Conservation (phyloP, 176 grass and related monocot species). For the Raddia distichophylla region DNA sequence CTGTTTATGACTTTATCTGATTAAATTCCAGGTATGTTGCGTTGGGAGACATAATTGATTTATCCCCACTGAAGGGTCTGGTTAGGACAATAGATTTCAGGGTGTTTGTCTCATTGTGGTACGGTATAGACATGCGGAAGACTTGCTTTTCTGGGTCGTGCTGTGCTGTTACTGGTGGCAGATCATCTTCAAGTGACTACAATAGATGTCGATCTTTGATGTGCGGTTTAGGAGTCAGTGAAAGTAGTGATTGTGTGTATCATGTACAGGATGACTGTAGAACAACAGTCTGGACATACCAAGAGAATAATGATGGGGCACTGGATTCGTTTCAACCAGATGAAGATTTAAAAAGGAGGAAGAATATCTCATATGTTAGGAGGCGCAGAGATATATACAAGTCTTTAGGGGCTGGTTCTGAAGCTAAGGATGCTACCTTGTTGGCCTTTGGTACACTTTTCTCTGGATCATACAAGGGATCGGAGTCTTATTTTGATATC, state of each 20-base stretch:
- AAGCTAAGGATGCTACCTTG: conserved; percentile 63
- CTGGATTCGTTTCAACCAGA: conserved; percentile 93
- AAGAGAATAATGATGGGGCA: conserved; percentile 51
- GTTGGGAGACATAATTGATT: conserved; percentile 84
- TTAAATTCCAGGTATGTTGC: conserved; percentile 77
- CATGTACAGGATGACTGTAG: conserved; percentile 81
- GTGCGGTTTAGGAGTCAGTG: conserved; percentile 60
- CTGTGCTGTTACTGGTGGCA: conserved; percentile 64
- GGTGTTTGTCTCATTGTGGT: conserved; percentile 79
- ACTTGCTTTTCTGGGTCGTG: conserved; percentile 67
- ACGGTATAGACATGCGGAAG: conserved; percentile 66
- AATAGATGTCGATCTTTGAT: conserved; percentile 68
- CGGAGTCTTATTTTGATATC: conserved; percentile 87
- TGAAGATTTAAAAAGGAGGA: conserved; percentile 74
- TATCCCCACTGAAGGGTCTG: conserved; percentile 55
- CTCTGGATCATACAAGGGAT: conserved; percentile 84
- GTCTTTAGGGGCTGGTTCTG: conserved; percentile 75
- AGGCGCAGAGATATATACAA: conserved; percentile 75
- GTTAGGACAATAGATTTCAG: conserved; percentile 87
- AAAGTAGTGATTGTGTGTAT: conserved; percentile 67
- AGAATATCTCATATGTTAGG: conserved; percentile 71
- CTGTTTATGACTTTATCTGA: conserved; percentile 17
- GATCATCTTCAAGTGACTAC: conserved; percentile 54
- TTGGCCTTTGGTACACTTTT: conserved; percentile 96
- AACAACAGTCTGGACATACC: conserved; percentile 89